Conservation (phyloP, 2,329 filamentous ascomycete genomes). For the Phialophora verrucosa region DNA sequence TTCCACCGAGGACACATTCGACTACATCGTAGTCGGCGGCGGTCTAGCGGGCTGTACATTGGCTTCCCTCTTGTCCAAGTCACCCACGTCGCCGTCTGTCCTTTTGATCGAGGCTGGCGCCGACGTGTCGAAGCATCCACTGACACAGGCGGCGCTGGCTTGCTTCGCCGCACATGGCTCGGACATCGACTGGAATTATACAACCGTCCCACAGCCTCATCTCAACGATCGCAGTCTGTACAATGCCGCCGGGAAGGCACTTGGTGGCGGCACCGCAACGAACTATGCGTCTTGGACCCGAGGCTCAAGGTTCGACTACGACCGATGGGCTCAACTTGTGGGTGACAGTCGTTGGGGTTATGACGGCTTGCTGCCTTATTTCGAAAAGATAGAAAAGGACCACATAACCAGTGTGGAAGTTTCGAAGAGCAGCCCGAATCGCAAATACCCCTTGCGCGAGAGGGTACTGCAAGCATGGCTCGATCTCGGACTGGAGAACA, state of each 20-base stretch:
- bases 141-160: constrained; percentile 14
- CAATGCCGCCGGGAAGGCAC: constrained; percentile 42
- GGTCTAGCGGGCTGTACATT: constrained; percentile 61
- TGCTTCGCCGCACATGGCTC: constrained; percentile 15
- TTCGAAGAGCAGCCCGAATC: constrained; percentile 40
- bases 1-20: constrained; percentile 7
- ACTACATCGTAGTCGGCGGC: constrained; percentile 56
- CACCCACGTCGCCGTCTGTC: constrained; percentile 4
- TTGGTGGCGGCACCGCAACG: constrained; percentile 51
- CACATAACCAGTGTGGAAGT: constrained; percentile 41
- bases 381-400: constrained; percentile 51
- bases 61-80: constrained; percentile 43
- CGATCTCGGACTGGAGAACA: constrained; percentile 41
- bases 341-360: constrained; percentile 55
- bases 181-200: constrained; percentile 41
- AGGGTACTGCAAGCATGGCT: constrained; percentile 48
- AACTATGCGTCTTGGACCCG: constrained; percentile 53
- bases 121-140: constrained; percentile 9
- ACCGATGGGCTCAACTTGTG: constrained; percentile 53
- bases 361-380: constrained; percentile 54
- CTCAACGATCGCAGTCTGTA: constrained; percentile 17
- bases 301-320: constrained; percentile 53
- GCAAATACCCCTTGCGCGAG: constrained; percentile 49
- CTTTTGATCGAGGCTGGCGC: constrained; percentile 20
- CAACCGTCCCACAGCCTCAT: constrained; percentile 39